These are phyloP conservation scores for Pogostemon cablin DNA, from an alignment of 257 asterid species.

Conservation along the genomic window DNA sequence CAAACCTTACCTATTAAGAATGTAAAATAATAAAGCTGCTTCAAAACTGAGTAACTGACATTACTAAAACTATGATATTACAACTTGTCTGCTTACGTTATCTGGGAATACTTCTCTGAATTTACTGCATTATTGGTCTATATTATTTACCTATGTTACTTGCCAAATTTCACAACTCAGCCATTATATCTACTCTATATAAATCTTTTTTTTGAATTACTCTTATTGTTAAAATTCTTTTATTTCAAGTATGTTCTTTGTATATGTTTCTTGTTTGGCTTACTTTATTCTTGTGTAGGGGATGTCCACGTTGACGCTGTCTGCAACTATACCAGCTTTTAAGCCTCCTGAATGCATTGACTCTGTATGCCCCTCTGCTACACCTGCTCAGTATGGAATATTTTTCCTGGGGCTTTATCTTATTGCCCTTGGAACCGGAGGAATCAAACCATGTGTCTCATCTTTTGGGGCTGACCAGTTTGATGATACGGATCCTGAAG, in stretches of 20 bases:
- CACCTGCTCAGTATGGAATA: slow-evolving; percentile 73
- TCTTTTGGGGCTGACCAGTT: slow-evolving; percentile 97
- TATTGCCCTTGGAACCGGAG: slow-evolving; percentile 94
- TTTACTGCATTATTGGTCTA: neutral
- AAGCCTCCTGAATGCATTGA: slow-evolving; percentile 82
- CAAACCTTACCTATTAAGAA: slow-evolving; percentile 13
- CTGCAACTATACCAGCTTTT: slow-evolving; percentile 76
- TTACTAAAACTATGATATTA: neutral
- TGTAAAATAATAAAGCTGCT: neutral
- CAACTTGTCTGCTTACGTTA: neutral
- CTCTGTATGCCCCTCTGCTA: slow-evolving; percentile 77
- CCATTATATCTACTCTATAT: neutral
- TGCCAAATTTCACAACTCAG: neutral
- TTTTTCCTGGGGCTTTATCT: slow-evolving; percentile 82
- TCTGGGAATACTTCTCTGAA: neutral
- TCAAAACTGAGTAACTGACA: neutral
- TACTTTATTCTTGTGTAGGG: slow-evolving; percentile 55
- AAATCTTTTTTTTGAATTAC: neutral
- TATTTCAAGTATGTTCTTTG: neutral
- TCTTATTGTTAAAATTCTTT: neutral
- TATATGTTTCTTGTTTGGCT: slow-evolving; percentile 16
- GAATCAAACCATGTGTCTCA: slow-evolving; percentile 95
- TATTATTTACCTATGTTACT: neutral
- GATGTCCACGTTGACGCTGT: slow-evolving; percentile 82
- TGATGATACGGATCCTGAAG: slow-evolving; percentile 86